These are phyloP conservation scores for Coemansia sp. DNA, from an alignment of 192 early-diverging fungal genomes.

Conservation along the genomic window DNA sequence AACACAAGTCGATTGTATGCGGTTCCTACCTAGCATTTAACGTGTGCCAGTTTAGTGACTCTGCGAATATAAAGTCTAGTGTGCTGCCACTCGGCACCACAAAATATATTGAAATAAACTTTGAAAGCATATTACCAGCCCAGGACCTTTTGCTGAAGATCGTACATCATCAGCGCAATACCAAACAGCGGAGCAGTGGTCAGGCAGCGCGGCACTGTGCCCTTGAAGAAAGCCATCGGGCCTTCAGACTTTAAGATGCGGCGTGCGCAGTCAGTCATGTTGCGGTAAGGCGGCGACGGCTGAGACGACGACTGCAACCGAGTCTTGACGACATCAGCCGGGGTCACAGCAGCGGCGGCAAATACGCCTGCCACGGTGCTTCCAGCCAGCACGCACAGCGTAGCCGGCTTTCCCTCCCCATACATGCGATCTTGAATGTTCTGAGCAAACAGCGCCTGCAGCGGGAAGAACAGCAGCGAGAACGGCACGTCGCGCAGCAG, in stretches of 20 bases:
- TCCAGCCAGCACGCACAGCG: conserved; percentile 80
- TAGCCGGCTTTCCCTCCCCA: conserved; percentile 72
- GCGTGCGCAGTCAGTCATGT: conserved; percentile 50
- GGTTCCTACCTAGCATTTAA: no score
- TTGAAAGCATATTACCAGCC: conserved; percentile 34
- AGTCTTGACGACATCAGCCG: conserved; percentile 85
- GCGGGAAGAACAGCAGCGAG: conserved; percentile 83
- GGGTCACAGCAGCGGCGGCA: conserved; percentile 71
- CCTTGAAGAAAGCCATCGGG: conserved; percentile 70
- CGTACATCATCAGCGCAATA: conserved; percentile 66
- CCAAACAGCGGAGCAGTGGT: conserved; percentile 61
- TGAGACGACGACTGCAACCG: conserved; percentile 64
- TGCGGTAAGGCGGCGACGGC: conserved; percentile 49
- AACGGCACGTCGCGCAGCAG: conserved; percentile 89
- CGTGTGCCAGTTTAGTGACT: no score
- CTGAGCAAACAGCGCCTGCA: conserved; percentile 53
- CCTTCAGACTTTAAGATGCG: conserved; percentile 57
- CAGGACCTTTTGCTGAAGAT: conserved; percentile 61
- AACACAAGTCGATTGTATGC: no score
- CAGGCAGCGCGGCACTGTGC: conserved; percentile 56
- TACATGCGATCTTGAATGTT: conserved; percentile 28
- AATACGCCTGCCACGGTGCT: conserved; percentile 95
- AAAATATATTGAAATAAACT: no score
- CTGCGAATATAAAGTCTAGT: no score
- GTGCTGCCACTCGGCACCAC: no score